These are phyloP conservation scores for Botryotinia calthae DNA, from an alignment of 2,329 filamentous ascomycete species.

Conservation along the genomic window DNA sequence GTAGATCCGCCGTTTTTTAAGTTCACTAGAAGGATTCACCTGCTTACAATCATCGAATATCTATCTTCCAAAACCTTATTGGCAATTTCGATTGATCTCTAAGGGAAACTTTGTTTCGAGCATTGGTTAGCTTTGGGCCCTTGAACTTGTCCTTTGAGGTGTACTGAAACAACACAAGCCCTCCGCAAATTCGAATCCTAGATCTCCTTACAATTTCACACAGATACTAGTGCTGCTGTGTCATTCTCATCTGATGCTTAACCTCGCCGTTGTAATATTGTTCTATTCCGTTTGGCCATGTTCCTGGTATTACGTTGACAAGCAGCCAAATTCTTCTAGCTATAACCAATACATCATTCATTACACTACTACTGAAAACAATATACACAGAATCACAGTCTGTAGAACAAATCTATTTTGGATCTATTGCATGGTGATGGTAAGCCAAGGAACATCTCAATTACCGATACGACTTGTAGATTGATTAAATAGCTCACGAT, in stretches of 20 bases:
- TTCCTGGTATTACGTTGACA: neutral
- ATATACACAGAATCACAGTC: neutral
- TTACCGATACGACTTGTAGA: neutral
- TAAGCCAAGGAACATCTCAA: neutral
- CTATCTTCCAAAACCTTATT: neutral
- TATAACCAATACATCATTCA: neutral
- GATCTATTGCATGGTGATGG: neutral
- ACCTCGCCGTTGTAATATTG: neutral
- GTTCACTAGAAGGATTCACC: neutral
- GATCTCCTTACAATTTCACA: neutral
- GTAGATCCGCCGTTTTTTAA: constrained; percentile 2
- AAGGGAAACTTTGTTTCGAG: neutral
- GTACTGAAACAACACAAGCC: neutral
- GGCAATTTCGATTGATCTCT: neutral
- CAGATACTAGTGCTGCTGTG: neutral
- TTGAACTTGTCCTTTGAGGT: neutral
- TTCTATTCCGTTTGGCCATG: neutral
- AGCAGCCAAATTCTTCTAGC: neutral
- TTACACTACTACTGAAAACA: neutral
- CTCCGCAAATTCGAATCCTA: neutral
- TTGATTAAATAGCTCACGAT: neutral
- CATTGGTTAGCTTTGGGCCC: neutral
- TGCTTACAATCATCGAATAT: neutral
- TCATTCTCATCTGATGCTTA: neutral
- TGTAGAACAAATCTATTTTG: neutral